Percentiles rank a stretch among this genome's conserved stretches.
Conservation (phyloP, 352 stramenopile genomes). For the Phytophthora pseudosyringae region DNA sequence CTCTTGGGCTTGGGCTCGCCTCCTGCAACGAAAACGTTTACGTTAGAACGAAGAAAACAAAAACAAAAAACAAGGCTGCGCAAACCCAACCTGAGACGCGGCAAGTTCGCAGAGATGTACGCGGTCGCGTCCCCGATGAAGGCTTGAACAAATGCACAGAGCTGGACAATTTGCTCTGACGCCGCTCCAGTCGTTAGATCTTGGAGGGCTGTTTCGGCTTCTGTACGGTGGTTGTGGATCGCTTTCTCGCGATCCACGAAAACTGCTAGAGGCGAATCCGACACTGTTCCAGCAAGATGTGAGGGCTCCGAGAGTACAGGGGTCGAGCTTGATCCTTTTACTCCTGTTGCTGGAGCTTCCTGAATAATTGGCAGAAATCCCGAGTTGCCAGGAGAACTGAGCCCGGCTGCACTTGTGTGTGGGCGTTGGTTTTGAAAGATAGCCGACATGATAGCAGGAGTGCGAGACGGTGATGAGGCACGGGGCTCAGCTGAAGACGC, state of each 20-base stretch:
- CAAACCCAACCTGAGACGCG: constrained; percentile 33
- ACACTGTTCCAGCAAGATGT: neutral
- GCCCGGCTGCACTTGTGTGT: constrained; percentile 19
- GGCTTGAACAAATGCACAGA: constrained; percentile 37
- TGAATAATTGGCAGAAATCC: constrained; percentile 37
- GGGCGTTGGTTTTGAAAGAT: constrained; percentile 35
- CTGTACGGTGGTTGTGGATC: constrained; percentile 11
- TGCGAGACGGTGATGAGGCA: constrained; percentile 26
- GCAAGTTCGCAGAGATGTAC: constrained; percentile 32
- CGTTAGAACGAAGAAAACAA: constrained; percentile 5
- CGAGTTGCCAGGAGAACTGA: neutral
- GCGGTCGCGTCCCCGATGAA: constrained; percentile 33
- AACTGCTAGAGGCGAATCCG: neutral
- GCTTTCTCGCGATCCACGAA: constrained; percentile 17
- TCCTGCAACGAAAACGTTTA: constrained; percentile 32
- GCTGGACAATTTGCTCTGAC: constrained; percentile 30
- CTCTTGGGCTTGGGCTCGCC: constrained; percentile 42
- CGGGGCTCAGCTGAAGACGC: constrained; percentile 6
- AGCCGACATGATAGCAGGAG: constrained; percentile 29
- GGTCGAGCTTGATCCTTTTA: constrained; percentile 24
- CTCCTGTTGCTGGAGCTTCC: constrained; percentile 11
- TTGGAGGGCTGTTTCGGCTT: constrained; percentile 28
- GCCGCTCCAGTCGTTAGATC: constrained; percentile 9
- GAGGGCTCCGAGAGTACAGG: constrained; percentile 14
- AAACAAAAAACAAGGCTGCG: no score